A percentile compares a stretch with the other conserved stretches of the same genome.
Conservation (phyloP, 352 stramenopile species). For the Phytophthora megakarya region DNA sequence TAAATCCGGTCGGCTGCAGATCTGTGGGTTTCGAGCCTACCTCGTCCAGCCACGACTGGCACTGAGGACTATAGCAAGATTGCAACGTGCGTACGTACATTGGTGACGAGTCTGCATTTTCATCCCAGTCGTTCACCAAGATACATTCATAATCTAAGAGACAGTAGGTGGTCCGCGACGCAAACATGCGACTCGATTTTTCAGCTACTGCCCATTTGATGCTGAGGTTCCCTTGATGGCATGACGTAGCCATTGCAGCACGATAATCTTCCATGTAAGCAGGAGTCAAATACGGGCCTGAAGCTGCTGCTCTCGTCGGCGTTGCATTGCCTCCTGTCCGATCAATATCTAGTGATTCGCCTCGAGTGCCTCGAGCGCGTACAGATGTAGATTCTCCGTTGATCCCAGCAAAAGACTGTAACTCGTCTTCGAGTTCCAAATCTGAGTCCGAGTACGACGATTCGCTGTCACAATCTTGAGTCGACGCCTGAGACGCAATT, state of each 20-base stretch:
- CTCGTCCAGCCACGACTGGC: slow-evolving; percentile 66
- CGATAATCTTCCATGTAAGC: slow-evolving; percentile 61
- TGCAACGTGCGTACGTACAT: slow-evolving; percentile 80
- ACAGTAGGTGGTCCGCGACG: slow-evolving; percentile 64
- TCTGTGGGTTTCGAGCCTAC: slow-evolving; percentile 53
- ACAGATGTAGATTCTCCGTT: slow-evolving; percentile 21
- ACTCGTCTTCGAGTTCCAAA: slow-evolving; percentile 39
- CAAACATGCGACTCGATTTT: slow-evolving; percentile 69
- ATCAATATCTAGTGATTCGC: slow-evolving; percentile 30
- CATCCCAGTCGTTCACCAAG: slow-evolving; percentile 78
- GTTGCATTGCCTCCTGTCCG: slow-evolving; percentile 16
- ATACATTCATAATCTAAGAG: slow-evolving; percentile 80
- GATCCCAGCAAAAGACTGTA: slow-evolving; percentile 32
- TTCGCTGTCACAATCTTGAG: slow-evolving; percentile 43
- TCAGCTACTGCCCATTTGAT: slow-evolving; percentile 78
- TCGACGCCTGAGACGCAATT: slow-evolving; percentile 32
- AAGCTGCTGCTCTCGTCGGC: slow-evolving; percentile 12
- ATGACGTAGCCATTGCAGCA: slow-evolving; percentile 42
- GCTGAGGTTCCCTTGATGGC: slow-evolving; percentile 64
- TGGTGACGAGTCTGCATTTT: slow-evolving; percentile 41
- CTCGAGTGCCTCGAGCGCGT: slow-evolving; percentile 30
- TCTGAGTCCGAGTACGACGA: slow-evolving; percentile 54
- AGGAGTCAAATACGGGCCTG: slow-evolving; percentile 23
- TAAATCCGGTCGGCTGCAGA: slow-evolving; percentile 73
- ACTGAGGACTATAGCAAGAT: slow-evolving; percentile 67